A percentile compares a stretch with the other conserved stretches of the same genome.
Evolutionary conservation across 805 yeast genomes (phyloP).

Genomic region (Saccharomycopsis fibuligera): DNA sequence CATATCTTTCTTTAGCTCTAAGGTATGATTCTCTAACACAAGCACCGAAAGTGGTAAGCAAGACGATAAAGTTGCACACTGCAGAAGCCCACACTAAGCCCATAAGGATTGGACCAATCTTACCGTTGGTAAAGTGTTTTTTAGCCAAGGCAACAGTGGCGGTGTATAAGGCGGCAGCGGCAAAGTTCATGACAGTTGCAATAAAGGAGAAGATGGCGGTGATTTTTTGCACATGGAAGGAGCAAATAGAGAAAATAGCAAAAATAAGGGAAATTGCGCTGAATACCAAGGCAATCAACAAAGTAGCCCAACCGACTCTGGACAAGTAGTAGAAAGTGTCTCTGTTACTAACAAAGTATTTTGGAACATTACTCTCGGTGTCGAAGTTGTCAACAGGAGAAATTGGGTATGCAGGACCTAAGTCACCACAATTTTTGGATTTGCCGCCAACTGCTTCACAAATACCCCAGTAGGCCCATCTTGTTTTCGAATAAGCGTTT

Average conservation of each 20-base stretch:
- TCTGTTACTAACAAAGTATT: conserved; percentile 40
- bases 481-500: conserved; percentile 38
- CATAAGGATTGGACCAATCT: conserved; percentile 51
- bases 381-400: conserved; percentile 75
- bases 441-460: conserved; percentile 38
- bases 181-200: conserved; percentile 11
- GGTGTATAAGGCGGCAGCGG: conserved; percentile 19
- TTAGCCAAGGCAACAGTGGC: conserved; percentile 55
- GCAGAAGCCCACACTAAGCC: conserved; percentile 71
- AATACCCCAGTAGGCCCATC: conserved; percentile 82
- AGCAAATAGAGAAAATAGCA: conserved; percentile 50
- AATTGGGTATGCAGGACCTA: conserved; percentile 74
- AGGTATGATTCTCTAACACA: conserved; percentile 17
- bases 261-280: conserved; percentile 55
- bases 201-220: conserved; percentile 32
- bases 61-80: conserved; percentile 43
- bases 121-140: conserved; percentile 52
- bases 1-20: conserved; percentile 16
- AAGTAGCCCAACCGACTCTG: conserved; percentile 62
- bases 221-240: conserved; percentile 47
- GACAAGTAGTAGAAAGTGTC: conserved; percentile 58
- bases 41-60: conserved; percentile 45
- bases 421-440: conserved; percentile 44
- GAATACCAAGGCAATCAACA: conserved; percentile 51
- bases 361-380: conserved; percentile 26